Evolutionary conservation across 176 grass and related monocot species (phyloP).

Genomic region (Lolium perenne): DNA sequence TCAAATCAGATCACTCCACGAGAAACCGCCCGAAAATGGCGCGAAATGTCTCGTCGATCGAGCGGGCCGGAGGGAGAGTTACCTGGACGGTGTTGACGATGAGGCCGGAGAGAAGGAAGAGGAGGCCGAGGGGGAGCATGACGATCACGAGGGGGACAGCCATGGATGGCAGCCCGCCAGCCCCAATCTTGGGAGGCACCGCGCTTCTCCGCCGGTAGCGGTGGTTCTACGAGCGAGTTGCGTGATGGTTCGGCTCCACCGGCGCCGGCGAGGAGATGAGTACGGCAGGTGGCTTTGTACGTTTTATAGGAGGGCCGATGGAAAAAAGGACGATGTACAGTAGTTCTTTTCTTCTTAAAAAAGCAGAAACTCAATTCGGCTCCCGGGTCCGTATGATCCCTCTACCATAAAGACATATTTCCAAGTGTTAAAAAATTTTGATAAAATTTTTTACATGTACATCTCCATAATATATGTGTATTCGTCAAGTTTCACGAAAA

Average conservation of each 20-base stretch:
- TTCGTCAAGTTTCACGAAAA: no score
- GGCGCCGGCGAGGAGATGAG: neutral
- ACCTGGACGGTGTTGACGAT: constrained; percentile 53
- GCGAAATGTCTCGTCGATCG: neutral
- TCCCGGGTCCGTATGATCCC: no score
- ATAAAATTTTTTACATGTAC: no score
- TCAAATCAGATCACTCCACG: constrained; percentile 42
- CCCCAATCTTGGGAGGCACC: constrained; percentile 21
- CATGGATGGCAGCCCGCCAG: constrained; percentile 28
- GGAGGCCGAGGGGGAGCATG: constrained; percentile 55
- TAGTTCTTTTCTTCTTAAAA: no score
- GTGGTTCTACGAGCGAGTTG: neutral
- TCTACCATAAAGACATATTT: no score
- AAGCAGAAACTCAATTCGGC: no score
- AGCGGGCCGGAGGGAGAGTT: neutral
- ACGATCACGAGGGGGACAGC: constrained; percentile 8
- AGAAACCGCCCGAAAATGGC: neutral
- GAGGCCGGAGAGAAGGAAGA: constrained; percentile 77
- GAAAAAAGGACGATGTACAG: neutral
- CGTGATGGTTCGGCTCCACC: constrained; percentile 9
- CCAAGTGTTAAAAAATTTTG: no score
- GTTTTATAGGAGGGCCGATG: constrained; percentile 21
- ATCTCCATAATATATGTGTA: no score
- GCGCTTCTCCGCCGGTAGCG: neutral
- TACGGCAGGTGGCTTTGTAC: neutral